A percentile compares a stretch with the other conserved stretches of the same genome.
Conservation (phyloP, 768 basidiomycete genomes). For the Lentinula sp. region DNA sequence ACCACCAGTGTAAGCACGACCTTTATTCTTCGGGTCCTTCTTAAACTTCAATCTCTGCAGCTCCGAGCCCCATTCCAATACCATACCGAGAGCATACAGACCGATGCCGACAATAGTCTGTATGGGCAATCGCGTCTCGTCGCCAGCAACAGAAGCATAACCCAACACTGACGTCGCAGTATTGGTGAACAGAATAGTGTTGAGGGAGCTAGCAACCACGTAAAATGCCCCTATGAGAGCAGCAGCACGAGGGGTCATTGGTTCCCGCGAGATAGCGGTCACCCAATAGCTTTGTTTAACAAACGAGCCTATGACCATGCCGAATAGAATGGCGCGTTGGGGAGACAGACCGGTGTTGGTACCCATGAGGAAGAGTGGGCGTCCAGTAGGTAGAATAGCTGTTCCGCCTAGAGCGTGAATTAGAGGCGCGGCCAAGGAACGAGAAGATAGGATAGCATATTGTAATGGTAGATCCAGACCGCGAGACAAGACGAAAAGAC, state of each 20-base stretch:
- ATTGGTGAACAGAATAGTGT: background rate
- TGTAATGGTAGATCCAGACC: background rate
- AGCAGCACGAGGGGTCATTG: background rate
- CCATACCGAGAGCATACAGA: background rate
- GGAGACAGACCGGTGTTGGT: background rate
- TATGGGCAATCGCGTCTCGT: background rate
- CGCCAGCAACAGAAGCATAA: background rate
- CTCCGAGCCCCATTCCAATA: conserved; percentile 1
- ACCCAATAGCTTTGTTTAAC: conserved; percentile 1
- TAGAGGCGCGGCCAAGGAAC: background rate
- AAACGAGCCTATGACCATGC: conserved; percentile 1
- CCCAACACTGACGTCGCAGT: background rate
- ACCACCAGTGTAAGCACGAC: conserved; percentile 16
- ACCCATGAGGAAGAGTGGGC: background rate
- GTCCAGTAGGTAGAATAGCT: background rate
- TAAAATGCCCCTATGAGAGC: background rate
- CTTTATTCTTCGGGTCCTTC: conserved; percentile 6
- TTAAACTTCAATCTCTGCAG: conserved; percentile 3
- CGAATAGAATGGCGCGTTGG: background rate
- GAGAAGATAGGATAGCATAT: background rate
- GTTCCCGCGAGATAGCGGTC: background rate
- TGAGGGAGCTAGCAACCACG: background rate
- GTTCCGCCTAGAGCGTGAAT: background rate
- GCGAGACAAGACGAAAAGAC: background rate
- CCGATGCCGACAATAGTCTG: background rate